Evolutionary conservation across 306 rosid genomes (phyloP).

Genomic region (Cicer pinnatifidum): DNA sequence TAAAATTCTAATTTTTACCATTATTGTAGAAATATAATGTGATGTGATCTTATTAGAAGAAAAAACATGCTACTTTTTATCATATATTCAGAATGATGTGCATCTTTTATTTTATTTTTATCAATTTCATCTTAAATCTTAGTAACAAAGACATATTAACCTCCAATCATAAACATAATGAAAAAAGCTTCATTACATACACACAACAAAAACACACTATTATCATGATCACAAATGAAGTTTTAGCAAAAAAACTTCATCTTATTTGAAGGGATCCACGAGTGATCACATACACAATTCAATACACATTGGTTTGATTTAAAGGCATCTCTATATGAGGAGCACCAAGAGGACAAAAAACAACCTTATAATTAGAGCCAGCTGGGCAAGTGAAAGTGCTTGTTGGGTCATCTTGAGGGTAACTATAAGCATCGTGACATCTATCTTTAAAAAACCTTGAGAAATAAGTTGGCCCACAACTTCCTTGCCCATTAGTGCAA

Average conservation of each 20-base stretch:
- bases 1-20: too few species aligned
- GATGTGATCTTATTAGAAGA: too few species aligned
- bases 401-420: slow-evolving; percentile 58
- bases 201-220: neutral
- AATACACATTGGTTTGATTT: neutral
- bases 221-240: slow-evolving; percentile 1
- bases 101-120: too few species aligned
- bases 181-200: neutral
- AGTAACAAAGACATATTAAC: too few species aligned
- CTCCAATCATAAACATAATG: neutral
- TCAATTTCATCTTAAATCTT: too few species aligned
- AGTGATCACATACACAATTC: neutral
- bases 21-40: too few species aligned
- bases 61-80: too few species aligned
- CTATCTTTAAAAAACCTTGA: slow-evolving; percentile 55
- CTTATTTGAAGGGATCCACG: neutral
- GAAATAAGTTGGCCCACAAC: slow-evolving; percentile 49
- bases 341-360: slow-evolving; percentile 50
- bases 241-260: slow-evolving; percentile 24
- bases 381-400: slow-evolving; percentile 56
- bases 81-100: too few species aligned
- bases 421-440: slow-evolving; percentile 53
- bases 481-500: slow-evolving; percentile 46
- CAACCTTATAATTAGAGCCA: slow-evolving; percentile 56
- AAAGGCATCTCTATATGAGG: slow-evolving; percentile 41